Conservation (phyloP, 108 stramenopile genomes). For the Skeletonema potamos region DNA sequence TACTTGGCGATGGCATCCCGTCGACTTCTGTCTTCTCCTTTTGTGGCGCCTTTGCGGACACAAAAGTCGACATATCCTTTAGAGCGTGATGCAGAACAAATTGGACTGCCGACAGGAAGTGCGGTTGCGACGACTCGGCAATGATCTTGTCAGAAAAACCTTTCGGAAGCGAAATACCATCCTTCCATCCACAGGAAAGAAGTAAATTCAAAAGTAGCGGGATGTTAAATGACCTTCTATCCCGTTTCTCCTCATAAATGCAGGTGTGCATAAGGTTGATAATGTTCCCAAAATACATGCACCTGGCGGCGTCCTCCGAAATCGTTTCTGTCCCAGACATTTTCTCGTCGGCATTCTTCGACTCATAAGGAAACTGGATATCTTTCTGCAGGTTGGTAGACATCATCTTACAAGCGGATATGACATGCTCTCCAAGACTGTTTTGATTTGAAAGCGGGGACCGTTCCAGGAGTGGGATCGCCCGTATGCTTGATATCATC, state of each 20-base stretch:
- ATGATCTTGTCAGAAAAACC: not conserved
- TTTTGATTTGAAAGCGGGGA: slow-evolving; percentile 41
- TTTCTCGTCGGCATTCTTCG: not conserved
- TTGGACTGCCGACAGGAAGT: slow-evolving; percentile 55
- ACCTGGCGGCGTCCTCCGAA: slow-evolving; percentile 28
- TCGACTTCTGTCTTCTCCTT: not conserved
- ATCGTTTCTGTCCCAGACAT: not conserved
- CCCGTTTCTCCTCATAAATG: slow-evolving; percentile 77
- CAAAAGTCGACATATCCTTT: slow-evolving; percentile 46
- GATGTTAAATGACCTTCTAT: slow-evolving; percentile 64
- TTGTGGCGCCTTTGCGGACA: slow-evolving; percentile 7
- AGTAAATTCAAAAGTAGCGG: slow-evolving; percentile 55
- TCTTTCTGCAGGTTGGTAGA: slow-evolving; percentile 49
- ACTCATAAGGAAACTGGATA: slow-evolving; percentile 18
- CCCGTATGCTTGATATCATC: slow-evolving; percentile 54
- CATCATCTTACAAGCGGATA: slow-evolving; percentile 44
- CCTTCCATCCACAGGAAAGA: slow-evolving; percentile 31
- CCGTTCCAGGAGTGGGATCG: slow-evolving; percentile 27
- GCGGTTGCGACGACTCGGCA: slow-evolving; percentile 1
- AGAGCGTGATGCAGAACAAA: slow-evolving; percentile 67
- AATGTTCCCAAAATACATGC: slow-evolving; percentile 75
- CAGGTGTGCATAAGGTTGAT: slow-evolving; percentile 59
- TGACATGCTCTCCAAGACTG: slow-evolving; percentile 47
- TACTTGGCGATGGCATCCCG: not conserved
- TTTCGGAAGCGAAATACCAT: slow-evolving; percentile 22